Evolutionary conservation across 305 asterid species (phyloP).

Genomic region (Stenogyne calaminthoides): DNA sequence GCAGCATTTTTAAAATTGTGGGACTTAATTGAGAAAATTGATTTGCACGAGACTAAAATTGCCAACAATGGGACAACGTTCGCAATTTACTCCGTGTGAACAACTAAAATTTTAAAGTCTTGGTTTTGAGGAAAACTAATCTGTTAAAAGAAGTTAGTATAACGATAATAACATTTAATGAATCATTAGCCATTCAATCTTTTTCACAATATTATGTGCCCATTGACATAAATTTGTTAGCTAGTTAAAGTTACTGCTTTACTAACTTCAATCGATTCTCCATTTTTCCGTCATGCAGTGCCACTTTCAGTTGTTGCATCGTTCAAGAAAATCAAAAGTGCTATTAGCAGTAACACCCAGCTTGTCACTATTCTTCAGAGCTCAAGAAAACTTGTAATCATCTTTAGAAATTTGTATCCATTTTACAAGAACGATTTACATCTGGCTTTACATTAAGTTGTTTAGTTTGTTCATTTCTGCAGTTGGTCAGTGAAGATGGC

Average conservation of each 20-base stretch:
- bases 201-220: neutral
- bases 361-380: conserved; percentile 68
- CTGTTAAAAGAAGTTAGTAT: neutral
- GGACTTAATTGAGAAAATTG: too few species aligned
- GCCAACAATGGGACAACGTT: too few species aligned
- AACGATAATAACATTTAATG: neutral
- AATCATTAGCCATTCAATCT: neutral
- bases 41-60: too few species aligned
- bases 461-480: conserved; percentile 29
- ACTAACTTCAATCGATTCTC: conserved; percentile 19
- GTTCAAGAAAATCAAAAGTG: conserved; percentile 82
- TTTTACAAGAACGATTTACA: conserved; percentile 2
- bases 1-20: too few species aligned
- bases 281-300: conserved; percentile 44
- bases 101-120: neutral
- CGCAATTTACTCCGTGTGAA: neutral
- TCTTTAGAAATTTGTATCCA: neutral
- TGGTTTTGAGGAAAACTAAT: neutral
- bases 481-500: conserved; percentile 93
- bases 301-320: conserved; percentile 86
- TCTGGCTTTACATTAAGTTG: conserved; percentile 10
- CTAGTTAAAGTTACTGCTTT: neutral
- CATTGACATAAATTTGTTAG: neutral
- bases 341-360: conserved; percentile 54
- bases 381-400: conserved; percentile 72